Conservation (phyloP, 352 stramenopile species). For the Albugo candida region DNA sequence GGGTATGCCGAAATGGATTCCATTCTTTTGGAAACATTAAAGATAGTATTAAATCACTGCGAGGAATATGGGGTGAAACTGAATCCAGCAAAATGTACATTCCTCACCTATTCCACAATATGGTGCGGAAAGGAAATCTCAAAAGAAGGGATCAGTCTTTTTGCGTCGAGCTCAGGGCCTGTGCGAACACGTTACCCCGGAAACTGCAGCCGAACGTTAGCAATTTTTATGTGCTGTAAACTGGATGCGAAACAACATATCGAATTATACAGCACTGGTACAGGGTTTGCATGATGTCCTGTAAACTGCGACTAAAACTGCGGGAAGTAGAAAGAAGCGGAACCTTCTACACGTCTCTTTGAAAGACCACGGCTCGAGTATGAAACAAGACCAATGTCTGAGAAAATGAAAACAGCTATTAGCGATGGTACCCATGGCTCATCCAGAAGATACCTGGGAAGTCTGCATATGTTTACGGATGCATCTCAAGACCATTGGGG, state of each 20-base stretch:
- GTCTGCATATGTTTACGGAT: too few species aligned
- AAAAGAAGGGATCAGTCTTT: constrained; percentile 1
- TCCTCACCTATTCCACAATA: too few species aligned
- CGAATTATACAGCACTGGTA: background rate
- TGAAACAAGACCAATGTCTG: too few species aligned
- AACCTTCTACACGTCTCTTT: too few species aligned
- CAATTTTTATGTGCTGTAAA: constrained; percentile 7
- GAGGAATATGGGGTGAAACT: constrained; percentile 1
- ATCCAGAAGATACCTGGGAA: too few species aligned
- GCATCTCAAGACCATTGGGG: constrained; percentile 11
- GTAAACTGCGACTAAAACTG: background rate
- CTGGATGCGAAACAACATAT: constrained; percentile 2
- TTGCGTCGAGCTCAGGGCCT: constrained; percentile 6
- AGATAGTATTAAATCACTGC: constrained; percentile 2
- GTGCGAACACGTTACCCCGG: constrained; percentile 1
- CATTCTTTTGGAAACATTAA: constrained; percentile 2
- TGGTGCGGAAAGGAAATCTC: constrained; percentile 7
- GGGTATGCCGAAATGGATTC: background rate
- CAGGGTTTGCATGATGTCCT: background rate
- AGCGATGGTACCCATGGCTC: too few species aligned
- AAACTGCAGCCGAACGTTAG: constrained; percentile 4
- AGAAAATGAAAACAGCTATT: too few species aligned
- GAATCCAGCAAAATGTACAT: too few species aligned
- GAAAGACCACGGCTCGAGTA: too few species aligned
- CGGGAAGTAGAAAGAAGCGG: background rate